A percentile compares a stretch with the other conserved stretches of the same genome.
phyloP scores from a whole-genome alignment of 768 basidiomycete genomes.

The Macrolepiota albuminosa region DNA sequence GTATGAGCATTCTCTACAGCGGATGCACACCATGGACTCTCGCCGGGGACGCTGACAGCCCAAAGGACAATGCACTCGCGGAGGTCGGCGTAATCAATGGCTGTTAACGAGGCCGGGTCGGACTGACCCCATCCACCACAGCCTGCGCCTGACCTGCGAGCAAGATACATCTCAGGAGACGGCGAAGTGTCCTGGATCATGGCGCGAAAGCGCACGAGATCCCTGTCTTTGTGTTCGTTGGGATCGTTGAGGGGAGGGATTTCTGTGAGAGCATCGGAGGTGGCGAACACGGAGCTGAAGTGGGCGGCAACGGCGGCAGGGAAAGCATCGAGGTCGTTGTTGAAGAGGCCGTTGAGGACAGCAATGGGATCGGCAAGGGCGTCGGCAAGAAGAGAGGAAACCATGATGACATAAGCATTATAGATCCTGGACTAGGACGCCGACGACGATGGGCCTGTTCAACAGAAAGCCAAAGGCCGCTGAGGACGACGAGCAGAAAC shows the following conservation, averaged over 20 bases:
- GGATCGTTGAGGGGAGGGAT: conserved; percentile 57
- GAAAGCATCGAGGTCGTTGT: conserved; percentile 29
- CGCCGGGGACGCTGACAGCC: conserved; percentile 72
- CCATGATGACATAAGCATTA: conserved; percentile 39
- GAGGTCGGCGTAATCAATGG: conserved; percentile 46
- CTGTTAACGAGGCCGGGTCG: conserved; percentile 19
- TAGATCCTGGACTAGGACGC: conserved; percentile 9
- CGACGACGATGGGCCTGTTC: conserved; percentile 45
- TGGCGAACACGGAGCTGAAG: conserved; percentile 41
- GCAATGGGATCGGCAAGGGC: conserved; percentile 45
- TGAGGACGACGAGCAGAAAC: conserved; percentile 50
- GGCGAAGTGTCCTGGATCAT: conserved; percentile 83
- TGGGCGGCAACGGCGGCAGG: conserved; percentile 39
- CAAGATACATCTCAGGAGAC: conserved; percentile 69
- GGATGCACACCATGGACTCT: conserved; percentile 50
- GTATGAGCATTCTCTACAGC: conserved; percentile 6
- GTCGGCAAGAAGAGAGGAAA: conserved; percentile 43
- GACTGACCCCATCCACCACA: conserved; percentile 77
- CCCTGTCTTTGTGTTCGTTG: conserved; percentile 41
- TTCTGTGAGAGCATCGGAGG: conserved; percentile 39
- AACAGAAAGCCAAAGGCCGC: conserved; percentile 27
- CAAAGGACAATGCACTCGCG: conserved; percentile 62
- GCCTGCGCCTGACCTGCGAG: conserved; percentile 31
- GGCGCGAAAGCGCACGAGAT: conserved; percentile 66
- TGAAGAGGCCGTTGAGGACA: conserved; percentile 46